These are phyloP conservation scores for Salix viminalis DNA, from an alignment of 345 rosid genomes.

Conservation along the genomic window DNA sequence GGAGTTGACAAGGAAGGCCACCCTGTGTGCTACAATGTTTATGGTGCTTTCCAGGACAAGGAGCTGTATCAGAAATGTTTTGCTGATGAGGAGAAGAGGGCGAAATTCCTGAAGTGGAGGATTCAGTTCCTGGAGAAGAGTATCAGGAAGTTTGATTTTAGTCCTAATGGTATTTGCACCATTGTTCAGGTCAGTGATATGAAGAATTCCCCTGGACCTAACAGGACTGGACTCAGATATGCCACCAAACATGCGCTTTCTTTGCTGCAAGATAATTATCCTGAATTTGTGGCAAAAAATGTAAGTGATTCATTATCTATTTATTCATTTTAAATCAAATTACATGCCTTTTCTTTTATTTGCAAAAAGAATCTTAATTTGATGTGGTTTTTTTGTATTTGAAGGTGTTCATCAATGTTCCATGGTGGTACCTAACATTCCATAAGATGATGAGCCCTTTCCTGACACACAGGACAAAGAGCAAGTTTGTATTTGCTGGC, in stretches of 20 bases:
- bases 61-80: conserved; percentile 37
- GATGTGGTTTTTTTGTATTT: conserved; percentile 4
- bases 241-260: conserved; percentile 38
- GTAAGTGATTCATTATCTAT: conserved; percentile 11
- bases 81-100: conserved; percentile 39
- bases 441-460: conserved; percentile 45
- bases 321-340: not conserved
- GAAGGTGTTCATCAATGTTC: conserved; percentile 56
- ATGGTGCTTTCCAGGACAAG: conserved; percentile 36
- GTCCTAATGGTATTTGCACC: conserved; percentile 34
- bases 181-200: conserved; percentile 46
- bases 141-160: conserved; percentile 44
- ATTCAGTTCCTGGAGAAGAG: conserved; percentile 48
- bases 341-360: not conserved
- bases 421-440: conserved; percentile 55
- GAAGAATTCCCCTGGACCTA: conserved; percentile 46
- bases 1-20: conserved; percentile 43
- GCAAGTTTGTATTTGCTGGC: conserved; percentile 48
- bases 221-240: conserved; percentile 32
- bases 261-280: conserved; percentile 52
- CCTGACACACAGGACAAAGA: conserved; percentile 51
- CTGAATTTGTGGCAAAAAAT: conserved; percentile 50
- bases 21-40: conserved; percentile 55
- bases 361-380: not conserved
- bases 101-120: conserved; percentile 45